Conservation (phyloP, 352 stramenopile species). For the Elongisporangium senticosum region DNA sequence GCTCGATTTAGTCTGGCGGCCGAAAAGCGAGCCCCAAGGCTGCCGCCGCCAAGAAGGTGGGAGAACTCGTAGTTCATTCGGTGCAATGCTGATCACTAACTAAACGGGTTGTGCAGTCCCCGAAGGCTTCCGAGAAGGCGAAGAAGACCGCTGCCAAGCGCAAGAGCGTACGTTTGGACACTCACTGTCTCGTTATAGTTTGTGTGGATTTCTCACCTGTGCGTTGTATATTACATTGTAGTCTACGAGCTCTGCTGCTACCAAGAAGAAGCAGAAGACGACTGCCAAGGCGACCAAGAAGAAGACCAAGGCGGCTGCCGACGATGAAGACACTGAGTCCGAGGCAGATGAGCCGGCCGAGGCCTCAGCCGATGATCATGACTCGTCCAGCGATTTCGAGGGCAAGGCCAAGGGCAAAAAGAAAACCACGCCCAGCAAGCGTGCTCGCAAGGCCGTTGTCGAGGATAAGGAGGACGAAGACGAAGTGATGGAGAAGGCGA, state of each 20-base stretch:
- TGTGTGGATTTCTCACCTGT: not conserved
- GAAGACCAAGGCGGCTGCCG: slow-evolving; percentile 33
- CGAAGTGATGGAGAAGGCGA: slow-evolving; percentile 11
- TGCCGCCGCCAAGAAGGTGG: slow-evolving; percentile 8
- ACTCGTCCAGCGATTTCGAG: slow-evolving; percentile 74
- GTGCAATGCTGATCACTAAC: not conserved
- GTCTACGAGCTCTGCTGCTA: slow-evolving; percentile 11
- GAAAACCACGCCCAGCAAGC: slow-evolving; percentile 28
- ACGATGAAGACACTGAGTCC: slow-evolving; percentile 40
- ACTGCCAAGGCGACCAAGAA: slow-evolving; percentile 19
- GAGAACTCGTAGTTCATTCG: not conserved
- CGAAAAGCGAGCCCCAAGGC: slow-evolving; percentile 7
- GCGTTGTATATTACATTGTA: not conserved
- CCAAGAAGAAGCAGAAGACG: slow-evolving; percentile 44
- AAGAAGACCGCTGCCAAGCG: slow-evolving; percentile 31
- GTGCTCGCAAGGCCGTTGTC: slow-evolving; percentile 11
- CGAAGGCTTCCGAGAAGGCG: slow-evolving; percentile 14
- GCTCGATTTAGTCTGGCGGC: slow-evolving; percentile 1
- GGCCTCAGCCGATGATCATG: slow-evolving; percentile 8
- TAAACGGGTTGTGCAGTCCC: not conserved
- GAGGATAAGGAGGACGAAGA: slow-evolving; percentile 12
- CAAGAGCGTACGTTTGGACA: slow-evolving; percentile 21
- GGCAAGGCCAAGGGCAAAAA: slow-evolving; percentile 21
- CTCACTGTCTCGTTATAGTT: not conserved
- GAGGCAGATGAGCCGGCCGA: slow-evolving; percentile 23